Percentiles rank a stretch among this genome's conserved stretches.
Evolutionary conservation across 2,329 filamentous ascomycete species (phyloP).

Genomic region (Ophiostoma angusticollis): DNA sequence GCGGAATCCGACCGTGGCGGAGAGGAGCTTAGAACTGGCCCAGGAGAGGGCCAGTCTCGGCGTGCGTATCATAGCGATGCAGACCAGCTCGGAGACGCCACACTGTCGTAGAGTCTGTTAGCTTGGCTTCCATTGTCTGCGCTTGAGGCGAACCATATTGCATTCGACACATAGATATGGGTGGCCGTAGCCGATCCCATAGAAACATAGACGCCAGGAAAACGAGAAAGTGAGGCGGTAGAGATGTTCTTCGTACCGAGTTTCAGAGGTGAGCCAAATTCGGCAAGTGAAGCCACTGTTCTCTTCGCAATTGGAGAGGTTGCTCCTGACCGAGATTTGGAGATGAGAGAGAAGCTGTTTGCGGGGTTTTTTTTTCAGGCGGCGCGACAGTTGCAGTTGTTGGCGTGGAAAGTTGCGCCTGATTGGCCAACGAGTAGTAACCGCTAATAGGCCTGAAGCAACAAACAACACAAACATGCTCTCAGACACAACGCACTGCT

Average conservation of each 20-base stretch:
- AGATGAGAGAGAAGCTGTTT: background rate
- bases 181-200: background rate
- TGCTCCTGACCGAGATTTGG: too few relatives aligned
- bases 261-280: background rate
- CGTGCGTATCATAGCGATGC: conserved; percentile 23
- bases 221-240: too few relatives aligned
- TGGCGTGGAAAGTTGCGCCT: background rate
- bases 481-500: too few relatives aligned
- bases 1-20: conserved; percentile 17
- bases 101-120: too few relatives aligned
- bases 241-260: background rate
- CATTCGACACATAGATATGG: background rate
- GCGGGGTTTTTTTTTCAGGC: conserved; percentile 10
- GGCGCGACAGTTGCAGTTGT: background rate
- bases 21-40: conserved; percentile 21
- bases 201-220: too few relatives aligned
- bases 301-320: background rate
- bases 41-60: conserved; percentile 27
- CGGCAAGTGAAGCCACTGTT: background rate
- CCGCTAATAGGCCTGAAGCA: too few relatives aligned
- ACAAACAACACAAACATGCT: too few relatives aligned
- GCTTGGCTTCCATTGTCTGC: too few relatives aligned
- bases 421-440: too few relatives aligned
- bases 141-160: too few relatives aligned
- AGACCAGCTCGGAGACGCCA: background rate